These are phyloP conservation scores for Saururus chinensis DNA, from an alignment of 164 flowering plant genomes.

Conservation along the genomic window DNA sequence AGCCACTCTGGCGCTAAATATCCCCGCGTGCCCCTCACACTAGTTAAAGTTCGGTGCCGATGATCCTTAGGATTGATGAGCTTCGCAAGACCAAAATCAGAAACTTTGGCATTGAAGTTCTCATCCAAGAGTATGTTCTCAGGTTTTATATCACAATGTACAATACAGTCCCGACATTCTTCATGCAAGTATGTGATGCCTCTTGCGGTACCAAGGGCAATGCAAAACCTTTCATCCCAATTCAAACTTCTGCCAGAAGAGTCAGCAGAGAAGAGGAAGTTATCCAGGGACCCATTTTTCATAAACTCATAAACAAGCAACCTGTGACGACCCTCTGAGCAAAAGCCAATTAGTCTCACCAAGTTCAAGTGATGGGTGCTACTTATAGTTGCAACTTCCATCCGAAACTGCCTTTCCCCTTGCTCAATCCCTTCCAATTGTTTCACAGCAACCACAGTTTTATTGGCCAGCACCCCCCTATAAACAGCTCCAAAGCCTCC, in stretches of 20 bases:
- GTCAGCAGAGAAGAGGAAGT: slow-evolving; percentile 18
- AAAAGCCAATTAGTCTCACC: slow-evolving; percentile 31
- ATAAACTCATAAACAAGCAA: slow-evolving; percentile 34
- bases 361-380: slow-evolving; percentile 34
- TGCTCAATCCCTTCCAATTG: slow-evolving; percentile 36
- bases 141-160: slow-evolving; percentile 85
- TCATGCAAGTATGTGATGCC: slow-evolving; percentile 85
- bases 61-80: slow-evolving; percentile 56
- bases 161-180: slow-evolving; percentile 81
- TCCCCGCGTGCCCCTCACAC: slow-evolving; percentile 73
- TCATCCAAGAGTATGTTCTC: slow-evolving; percentile 83
- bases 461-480: slow-evolving; percentile 23
- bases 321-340: slow-evolving; percentile 35
- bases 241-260: slow-evolving; percentile 26
- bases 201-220: slow-evolving; percentile 74
- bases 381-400: slow-evolving; percentile 36
- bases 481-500: slow-evolving; percentile 32
- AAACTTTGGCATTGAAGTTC: slow-evolving; percentile 56
- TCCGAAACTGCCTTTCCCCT: slow-evolving; percentile 32
- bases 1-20: slow-evolving; percentile 89
- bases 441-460: slow-evolving; percentile 27
- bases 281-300: slow-evolving; percentile 29
- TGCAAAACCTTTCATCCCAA: slow-evolving; percentile 55
- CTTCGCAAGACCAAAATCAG: slow-evolving; percentile 77
- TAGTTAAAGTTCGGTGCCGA: slow-evolving; percentile 45